phyloP scores from a whole-genome alignment of 306 rosid species.

The Cyamopsis tetragonoloba region DNA sequence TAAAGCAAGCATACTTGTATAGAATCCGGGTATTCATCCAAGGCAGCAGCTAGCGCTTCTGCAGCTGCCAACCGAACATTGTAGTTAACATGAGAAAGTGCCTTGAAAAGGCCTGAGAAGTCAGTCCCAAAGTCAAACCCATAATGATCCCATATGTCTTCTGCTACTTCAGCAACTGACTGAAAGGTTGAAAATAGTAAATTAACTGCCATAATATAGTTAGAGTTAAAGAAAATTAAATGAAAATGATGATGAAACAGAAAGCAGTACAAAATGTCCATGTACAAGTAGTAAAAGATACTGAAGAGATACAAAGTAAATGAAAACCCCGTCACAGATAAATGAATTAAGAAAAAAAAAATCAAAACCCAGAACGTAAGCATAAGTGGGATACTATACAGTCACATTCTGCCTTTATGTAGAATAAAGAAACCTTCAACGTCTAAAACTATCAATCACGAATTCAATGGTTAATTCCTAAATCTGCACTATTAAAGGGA shows the following conservation, averaged over 20 bases:
- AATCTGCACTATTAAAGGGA: neutral
- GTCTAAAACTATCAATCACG: neutral
- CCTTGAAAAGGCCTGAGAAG: constrained; percentile 81
- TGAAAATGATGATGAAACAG: neutral
- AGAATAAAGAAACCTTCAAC: neutral
- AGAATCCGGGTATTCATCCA: constrained; percentile 88
- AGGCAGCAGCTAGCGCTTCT: constrained; percentile 90
- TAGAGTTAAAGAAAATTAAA: neutral
- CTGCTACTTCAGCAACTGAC: constrained; percentile 91
- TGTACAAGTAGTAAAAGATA: neutral
- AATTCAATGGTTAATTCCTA: neutral
- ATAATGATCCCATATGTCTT: constrained; percentile 96
- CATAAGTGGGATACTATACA: neutral
- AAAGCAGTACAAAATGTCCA: neutral
- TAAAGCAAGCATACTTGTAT: constrained; percentile 64
- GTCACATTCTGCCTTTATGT: neutral
- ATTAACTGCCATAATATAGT: neutral
- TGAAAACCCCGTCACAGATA: neutral
- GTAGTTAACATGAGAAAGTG: constrained; percentile 76
- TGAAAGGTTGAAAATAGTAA: constrained; percentile 31
- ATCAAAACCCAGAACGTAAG: neutral
- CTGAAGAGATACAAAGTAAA: neutral
- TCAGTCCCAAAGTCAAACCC: constrained; percentile 88
- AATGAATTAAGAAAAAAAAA: neutral
- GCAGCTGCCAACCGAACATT: constrained; percentile 89